Evolutionary conservation across 2,329 filamentous ascomycete genomes (phyloP).

Genomic region (Pyrenophora graminea): DNA sequence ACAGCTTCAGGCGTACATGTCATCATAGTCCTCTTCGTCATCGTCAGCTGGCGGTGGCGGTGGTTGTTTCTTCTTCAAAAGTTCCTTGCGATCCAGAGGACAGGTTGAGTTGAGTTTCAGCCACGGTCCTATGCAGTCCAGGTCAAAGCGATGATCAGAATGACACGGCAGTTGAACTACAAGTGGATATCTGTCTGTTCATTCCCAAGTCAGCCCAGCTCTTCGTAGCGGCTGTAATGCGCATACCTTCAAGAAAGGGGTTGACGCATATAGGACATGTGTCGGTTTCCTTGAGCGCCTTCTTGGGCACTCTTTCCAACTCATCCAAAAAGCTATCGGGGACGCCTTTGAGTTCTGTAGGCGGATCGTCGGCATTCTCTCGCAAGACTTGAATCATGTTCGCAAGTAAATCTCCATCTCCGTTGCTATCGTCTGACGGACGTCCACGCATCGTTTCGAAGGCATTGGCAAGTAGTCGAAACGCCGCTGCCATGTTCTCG

Average conservation of each 20-base stretch:
- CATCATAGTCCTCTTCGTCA: conserved; percentile 57
- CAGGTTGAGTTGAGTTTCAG: conserved; percentile 67
- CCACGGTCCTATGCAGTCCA: conserved; percentile 69
- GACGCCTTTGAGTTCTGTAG: conserved; percentile 63
- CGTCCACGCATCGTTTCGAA: conserved; percentile 60
- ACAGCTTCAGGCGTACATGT: conserved; percentile 52
- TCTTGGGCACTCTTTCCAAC: conserved; percentile 63
- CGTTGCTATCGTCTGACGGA: conserved; percentile 37
- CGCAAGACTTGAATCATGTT: conserved; percentile 62
- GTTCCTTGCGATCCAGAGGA: conserved; percentile 63
- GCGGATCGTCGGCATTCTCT: conserved; percentile 61
- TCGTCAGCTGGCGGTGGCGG: conserved; percentile 54
- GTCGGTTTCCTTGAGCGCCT: conserved; percentile 57
- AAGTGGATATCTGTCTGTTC: conserved; percentile 61
- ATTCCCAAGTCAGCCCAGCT: conserved; percentile 23
- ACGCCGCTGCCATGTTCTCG: conserved; percentile 63
- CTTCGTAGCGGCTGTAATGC: not conserved
- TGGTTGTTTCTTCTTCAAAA: conserved; percentile 58
- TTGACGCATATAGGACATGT: conserved; percentile 65
- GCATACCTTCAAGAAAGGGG: conserved; percentile 61
- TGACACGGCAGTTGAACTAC: conserved; percentile 67
- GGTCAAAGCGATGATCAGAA: conserved; percentile 64
- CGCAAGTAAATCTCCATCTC: conserved; percentile 52
- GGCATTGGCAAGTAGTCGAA: conserved; percentile 63
- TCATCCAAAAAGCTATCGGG: conserved; percentile 64